These are phyloP conservation scores for Parietichytrium sp. DNA, from an alignment of 108 stramenopile genomes.

Conservation along the genomic window DNA sequence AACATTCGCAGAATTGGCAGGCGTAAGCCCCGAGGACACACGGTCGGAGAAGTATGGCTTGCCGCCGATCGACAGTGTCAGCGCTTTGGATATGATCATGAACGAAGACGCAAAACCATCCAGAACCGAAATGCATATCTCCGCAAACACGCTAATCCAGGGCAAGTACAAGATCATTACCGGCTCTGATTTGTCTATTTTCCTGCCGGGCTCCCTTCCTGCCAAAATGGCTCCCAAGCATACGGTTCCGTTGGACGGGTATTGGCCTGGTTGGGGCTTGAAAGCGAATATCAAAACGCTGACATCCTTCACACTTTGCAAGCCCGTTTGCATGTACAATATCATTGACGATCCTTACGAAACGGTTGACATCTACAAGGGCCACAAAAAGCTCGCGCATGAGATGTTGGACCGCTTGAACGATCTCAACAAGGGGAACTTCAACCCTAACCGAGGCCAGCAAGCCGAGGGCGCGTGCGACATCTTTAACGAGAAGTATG, in stretches of 20 bases:
- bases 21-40: constrained; percentile 45
- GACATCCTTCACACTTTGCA: neutral
- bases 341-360: constrained; percentile 49
- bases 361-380: constrained; percentile 36
- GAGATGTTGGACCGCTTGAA: constrained; percentile 45
- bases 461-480: neutral
- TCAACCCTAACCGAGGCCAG: neutral
- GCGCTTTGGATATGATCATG: constrained; percentile 45
- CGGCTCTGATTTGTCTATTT: neutral
- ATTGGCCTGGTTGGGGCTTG: neutral
- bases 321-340: constrained; percentile 53
- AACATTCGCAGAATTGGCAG: constrained; percentile 48
- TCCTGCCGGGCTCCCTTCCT: neutral
- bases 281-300: neutral
- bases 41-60: constrained; percentile 23
- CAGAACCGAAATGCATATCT: constrained; percentile 37
- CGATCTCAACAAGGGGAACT: constrained; percentile 42
- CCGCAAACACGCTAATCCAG: neutral
- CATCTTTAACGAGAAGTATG: neutral
- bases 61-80: constrained; percentile 48
- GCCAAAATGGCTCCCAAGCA: no score
- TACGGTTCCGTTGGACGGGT: neutral
- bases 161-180: constrained; percentile 5
- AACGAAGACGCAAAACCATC: constrained; percentile 20
- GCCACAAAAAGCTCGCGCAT: neutral